Evolutionary conservation across 768 basidiomycete species (phyloP), one percentile per base, ranked within the genome.

Genomic region (Pholiota molesta): DNA sequence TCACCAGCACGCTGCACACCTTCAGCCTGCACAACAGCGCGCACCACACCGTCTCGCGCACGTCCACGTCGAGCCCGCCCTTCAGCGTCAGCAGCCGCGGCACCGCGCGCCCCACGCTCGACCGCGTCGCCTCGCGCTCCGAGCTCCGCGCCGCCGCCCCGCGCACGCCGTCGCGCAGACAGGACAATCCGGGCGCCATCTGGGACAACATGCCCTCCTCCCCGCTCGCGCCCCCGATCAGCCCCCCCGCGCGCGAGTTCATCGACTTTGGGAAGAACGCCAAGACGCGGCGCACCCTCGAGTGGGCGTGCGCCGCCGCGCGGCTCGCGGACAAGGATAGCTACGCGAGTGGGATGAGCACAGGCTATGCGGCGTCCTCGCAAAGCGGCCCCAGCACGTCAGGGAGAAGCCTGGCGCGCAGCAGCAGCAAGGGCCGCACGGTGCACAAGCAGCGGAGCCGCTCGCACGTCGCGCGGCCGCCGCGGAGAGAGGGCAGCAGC

Each of bases 221-320:
- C 0, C 90, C 90, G 1, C 74, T 85, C 35, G 79, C 78, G 2
- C 77, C 81, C 8, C 82, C 84, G 4, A 78, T 79, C 40, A 86
- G 85, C 62, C 86, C 87, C 0, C 74, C 80, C 5, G 74, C 77
- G 2, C 74, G 77, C 59, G 81, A 81, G 47, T 81, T 78, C 55
- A 76, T 83, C 64, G 80, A 81, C 26, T 81, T 83, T 55, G 80
- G 79, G 21, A 77, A 79, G 42, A 76, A 78, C 35, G 80, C 81
- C 66, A 75, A 75, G 19, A 78, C 81, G 23, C 80, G 79, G 31
- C 73, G 77, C 45, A 88, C 89, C 13, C 75, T 92, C 59, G 90
- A 91, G 68, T 91, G 88, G 88, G 89, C 89, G 0, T 91, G 89
- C 72, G 88, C 88, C 2, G 85, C 84, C 23, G 84, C 83, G 3